These are phyloP conservation scores for Trichophaea hybrida DNA, from an alignment of 2,329 filamentous ascomycete species.

Conservation along the genomic window DNA sequence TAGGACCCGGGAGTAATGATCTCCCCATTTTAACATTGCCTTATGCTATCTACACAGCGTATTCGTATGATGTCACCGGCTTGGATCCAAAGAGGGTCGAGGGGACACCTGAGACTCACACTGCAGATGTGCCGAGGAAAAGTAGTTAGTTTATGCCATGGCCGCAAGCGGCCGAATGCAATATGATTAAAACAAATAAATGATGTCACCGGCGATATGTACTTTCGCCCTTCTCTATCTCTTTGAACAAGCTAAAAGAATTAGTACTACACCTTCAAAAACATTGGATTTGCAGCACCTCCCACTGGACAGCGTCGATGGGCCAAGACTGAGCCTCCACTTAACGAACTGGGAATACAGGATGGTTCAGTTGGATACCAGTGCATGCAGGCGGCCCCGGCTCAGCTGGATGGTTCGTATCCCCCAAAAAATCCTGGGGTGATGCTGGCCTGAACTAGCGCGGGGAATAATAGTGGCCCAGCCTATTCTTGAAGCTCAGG, in stretches of 20 bases:
- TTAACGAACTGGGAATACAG: slow-evolving; percentile 28
- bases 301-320: slow-evolving; percentile 33
- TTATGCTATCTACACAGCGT: slow-evolving; percentile 30
- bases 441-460: neutral
- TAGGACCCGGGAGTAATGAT: slow-evolving; percentile 17
- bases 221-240: neutral
- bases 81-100: too few relatives aligned
- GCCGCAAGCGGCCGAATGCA: too few relatives aligned
- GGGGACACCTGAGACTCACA: too few relatives aligned
- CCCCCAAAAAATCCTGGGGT: too few relatives aligned
- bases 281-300: slow-evolving; percentile 35
- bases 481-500: slow-evolving; percentile 19
- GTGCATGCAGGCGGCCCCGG: slow-evolving; percentile 28
- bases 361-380: slow-evolving; percentile 29
- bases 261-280: slow-evolving; percentile 33
- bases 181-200: slow-evolving; percentile 26
- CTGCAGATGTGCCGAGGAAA: too few relatives aligned
- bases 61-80: slow-evolving; percentile 28
- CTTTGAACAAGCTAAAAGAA: neutral
- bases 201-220: neutral
- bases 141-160: too few relatives aligned
- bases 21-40: slow-evolving; percentile 30
- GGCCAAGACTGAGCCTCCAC: slow-evolving; percentile 32
- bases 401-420: too few relatives aligned
- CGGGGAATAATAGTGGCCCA: slow-evolving; percentile 17